Conservation (phyloP, 768 basidiomycete genomes). For the Artomyces pyxidatus region DNA sequence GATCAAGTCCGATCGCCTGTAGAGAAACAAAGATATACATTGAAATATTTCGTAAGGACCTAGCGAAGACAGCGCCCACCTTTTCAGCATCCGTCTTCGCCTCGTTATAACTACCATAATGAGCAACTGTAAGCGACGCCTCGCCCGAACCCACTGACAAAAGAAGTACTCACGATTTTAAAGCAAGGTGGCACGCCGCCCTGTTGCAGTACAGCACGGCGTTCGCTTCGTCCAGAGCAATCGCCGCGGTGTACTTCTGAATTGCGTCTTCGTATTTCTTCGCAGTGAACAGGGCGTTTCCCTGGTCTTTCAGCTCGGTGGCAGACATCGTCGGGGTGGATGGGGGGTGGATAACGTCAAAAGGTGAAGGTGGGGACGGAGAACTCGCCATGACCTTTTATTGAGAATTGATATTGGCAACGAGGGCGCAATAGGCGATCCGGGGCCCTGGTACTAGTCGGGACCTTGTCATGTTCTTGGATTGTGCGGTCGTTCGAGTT, state of each 20-base stretch:
- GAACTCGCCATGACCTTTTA: too few species aligned
- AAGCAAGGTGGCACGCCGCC: conserved; percentile 30
- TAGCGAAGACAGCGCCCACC: too few species aligned
- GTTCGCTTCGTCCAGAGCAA: conserved; percentile 30
- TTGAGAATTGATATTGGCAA: too few species aligned
- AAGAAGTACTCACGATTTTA: conserved; percentile 26
- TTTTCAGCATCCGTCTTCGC: conserved; percentile 11
- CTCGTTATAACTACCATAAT: conserved; percentile 10
- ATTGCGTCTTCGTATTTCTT: conserved; percentile 28
- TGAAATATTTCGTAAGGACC: too few species aligned
- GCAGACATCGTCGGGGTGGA: not conserved
- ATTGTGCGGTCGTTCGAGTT: too few species aligned
- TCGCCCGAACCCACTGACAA: not conserved
- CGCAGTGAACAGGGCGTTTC: conserved; percentile 30
- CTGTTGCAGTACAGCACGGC: conserved; percentile 38
- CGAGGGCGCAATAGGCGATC: too few species aligned
- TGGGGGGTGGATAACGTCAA: not conserved
- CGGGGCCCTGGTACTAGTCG: too few species aligned
- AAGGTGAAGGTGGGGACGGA: not conserved
- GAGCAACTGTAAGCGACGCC: not conserved
- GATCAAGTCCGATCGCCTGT: not conserved
- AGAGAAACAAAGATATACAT: not conserved
- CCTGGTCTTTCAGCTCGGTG: conserved; percentile 30
- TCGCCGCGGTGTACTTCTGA: conserved; percentile 34
- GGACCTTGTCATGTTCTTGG: too few species aligned